A percentile compares a stretch with the other conserved stretches of the same genome.
Evolutionary conservation across 768 basidiomycete genomes (phyloP).

Genomic region (Erythrobasidium yunnanense): DNA sequence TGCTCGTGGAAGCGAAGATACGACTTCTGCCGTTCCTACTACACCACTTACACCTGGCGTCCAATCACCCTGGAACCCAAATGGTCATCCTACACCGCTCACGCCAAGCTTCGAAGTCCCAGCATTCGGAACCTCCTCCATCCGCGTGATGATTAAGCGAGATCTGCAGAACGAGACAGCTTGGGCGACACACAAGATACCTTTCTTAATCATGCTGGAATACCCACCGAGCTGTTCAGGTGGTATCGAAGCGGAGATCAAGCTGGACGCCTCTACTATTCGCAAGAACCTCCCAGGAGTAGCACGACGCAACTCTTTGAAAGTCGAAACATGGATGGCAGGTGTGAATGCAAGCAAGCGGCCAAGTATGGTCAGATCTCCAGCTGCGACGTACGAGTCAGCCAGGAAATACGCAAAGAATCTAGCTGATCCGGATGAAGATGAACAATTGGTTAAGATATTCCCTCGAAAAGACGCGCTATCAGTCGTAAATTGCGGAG

Average conservation of each 20-base stretch:
- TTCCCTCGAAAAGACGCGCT: conserved; percentile 9
- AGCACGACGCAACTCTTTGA: not conserved
- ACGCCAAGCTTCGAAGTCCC: not conserved
- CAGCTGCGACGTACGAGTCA: not conserved
- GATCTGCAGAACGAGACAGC: not conserved
- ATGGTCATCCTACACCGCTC: not conserved
- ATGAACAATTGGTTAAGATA: not conserved
- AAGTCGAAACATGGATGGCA: not conserved
- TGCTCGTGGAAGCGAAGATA: conserved; percentile 4
- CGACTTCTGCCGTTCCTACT: not conserved
- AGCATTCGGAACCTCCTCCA: conserved; percentile 13
- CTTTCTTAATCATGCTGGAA: conserved; percentile 16
- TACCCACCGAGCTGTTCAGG: not conserved
- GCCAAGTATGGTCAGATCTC: not conserved
- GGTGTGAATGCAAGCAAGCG: not conserved
- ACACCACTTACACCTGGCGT: not conserved
- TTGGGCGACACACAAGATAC: not conserved
- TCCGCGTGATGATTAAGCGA: conserved; percentile 18
- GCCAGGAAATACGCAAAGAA: not conserved
- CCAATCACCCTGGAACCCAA: not conserved
- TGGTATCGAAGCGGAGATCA: not conserved
- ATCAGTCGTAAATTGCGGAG: not conserved
- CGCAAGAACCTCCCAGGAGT: not conserved
- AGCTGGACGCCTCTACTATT: conserved; percentile 3
- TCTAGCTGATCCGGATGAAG: not conserved